Evolutionary conservation across 345 rosid species (phyloP).

Genomic region (Pugionium dolabratum): DNA sequence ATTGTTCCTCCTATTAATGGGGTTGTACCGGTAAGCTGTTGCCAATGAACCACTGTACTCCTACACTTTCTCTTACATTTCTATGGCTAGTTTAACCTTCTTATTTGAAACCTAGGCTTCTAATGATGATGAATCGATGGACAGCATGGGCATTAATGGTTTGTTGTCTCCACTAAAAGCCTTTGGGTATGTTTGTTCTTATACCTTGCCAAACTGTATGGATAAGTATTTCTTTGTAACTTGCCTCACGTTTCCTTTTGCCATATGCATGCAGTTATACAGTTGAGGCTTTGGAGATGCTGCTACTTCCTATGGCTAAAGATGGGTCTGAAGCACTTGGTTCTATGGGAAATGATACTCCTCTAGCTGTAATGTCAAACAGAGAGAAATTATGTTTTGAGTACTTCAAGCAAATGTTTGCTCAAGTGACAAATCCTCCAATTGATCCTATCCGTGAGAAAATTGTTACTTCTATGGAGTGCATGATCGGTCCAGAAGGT

Average conservation of each 20-base stretch:
- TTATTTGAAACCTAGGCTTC: constrained; percentile 53
- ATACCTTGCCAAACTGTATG: not conserved
- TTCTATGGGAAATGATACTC: constrained; percentile 99
- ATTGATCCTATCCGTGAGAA: constrained; percentile 99
- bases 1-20: constrained; percentile 69
- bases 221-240: not conserved
- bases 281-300: constrained; percentile 95
- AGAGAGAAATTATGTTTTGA: constrained; percentile 87
- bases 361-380: constrained; percentile 95
- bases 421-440: constrained; percentile 99
- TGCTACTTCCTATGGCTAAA: constrained; percentile 98
- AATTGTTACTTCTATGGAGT: constrained; percentile 98
- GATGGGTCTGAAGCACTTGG: constrained; percentile 97
- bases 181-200: constrained; percentile 69
- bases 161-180: constrained; percentile 87
- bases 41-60: not conserved
- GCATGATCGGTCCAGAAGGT: constrained; percentile 99
- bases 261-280: constrained; percentile 67
- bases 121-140: constrained; percentile 73
- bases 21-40: constrained; percentile 53
- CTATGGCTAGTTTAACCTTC: not conserved
- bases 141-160: constrained; percentile 89
- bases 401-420: constrained; percentile 99
- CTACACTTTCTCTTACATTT: not conserved
- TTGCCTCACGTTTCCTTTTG: constrained; percentile 13